Conservation (phyloP, 2,329 filamentous ascomycete species). For the Penicillium sp. region DNA sequence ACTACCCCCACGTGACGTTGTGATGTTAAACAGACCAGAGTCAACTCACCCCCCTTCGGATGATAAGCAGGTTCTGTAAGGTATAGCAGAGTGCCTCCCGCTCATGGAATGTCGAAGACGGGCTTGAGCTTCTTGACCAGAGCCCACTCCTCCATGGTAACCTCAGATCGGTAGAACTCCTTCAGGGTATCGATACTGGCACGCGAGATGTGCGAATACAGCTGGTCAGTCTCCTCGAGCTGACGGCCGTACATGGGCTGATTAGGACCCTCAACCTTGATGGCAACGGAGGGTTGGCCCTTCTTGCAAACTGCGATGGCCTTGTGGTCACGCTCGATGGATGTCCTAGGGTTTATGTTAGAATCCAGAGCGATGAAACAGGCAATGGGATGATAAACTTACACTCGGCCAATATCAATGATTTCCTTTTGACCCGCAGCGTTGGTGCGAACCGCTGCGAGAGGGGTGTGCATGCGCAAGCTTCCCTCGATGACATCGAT, state of each 20-base stretch:
- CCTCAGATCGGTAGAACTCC: slow-evolving; percentile 88
- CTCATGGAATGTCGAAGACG: slow-evolving; percentile 81
- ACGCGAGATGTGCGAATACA: slow-evolving; percentile 87
- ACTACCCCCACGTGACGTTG: neutral
- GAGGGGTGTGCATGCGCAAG: slow-evolving; percentile 83
- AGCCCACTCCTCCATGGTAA: slow-evolving; percentile 90
- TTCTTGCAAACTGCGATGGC: slow-evolving; percentile 89
- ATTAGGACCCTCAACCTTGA: slow-evolving; percentile 94
- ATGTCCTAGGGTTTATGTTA: slow-evolving; percentile 63
- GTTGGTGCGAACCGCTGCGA: slow-evolving; percentile 84
- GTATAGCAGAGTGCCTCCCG: slow-evolving; percentile 1
- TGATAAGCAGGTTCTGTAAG: slow-evolving; percentile 8
- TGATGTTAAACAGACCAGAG: slow-evolving; percentile 1
- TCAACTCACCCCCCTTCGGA: neutral
- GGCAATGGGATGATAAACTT: slow-evolving; percentile 51
- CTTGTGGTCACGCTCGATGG: slow-evolving; percentile 98
- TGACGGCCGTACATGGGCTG: slow-evolving; percentile 95
- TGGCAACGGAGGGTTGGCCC: slow-evolving; percentile 92
- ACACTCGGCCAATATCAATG: slow-evolving; percentile 87
- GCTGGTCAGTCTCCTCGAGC: slow-evolving; percentile 83
- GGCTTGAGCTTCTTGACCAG: slow-evolving; percentile 95
- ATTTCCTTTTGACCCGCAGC: slow-evolving; percentile 80
- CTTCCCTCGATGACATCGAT: slow-evolving; percentile 93
- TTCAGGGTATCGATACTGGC: slow-evolving; percentile 92
- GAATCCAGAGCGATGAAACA: neutral